Conservation (phyloP, 768 basidiomycete genomes). For the Imleria badia region DNA sequence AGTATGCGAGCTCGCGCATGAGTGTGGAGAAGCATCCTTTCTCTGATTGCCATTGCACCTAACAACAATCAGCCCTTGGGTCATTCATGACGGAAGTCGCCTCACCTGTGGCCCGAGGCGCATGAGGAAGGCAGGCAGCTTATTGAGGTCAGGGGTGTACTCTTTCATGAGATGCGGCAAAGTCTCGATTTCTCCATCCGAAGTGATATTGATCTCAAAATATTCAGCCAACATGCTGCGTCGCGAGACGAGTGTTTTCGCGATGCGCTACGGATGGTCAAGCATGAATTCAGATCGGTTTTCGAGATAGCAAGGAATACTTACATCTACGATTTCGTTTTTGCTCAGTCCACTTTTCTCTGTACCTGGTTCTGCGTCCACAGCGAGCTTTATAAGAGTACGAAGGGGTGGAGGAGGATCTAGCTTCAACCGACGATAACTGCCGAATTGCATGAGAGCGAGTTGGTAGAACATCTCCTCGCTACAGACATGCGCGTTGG, state of each 20-base stretch:
- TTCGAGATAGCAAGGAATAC: conserved; percentile 17
- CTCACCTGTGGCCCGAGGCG: conserved; percentile 86
- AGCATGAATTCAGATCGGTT: not conserved
- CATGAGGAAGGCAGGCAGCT: conserved; percentile 87
- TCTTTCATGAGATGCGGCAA: conserved; percentile 83
- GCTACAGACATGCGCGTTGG: conserved; percentile 37
- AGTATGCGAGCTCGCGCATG: conserved; percentile 86
- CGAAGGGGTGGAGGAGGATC: conserved; percentile 79
- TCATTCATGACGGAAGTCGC: not conserved
- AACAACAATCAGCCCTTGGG: not conserved
- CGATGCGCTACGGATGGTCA: conserved; percentile 51
- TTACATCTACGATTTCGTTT: conserved; percentile 68
- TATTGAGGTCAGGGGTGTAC: conserved; percentile 89
- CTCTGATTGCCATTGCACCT: conserved; percentile 92
- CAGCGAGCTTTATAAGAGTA: conserved; percentile 73
- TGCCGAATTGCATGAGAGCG: conserved; percentile 87
- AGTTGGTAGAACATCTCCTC: conserved; percentile 97
- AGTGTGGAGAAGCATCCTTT: conserved; percentile 83
- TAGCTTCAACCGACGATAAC: conserved; percentile 71
- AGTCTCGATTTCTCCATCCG: conserved; percentile 65
- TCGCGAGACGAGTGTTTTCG: conserved; percentile 53
- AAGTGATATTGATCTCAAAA: conserved; percentile 74
- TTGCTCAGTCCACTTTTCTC: conserved; percentile 53
- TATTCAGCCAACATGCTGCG: conserved; percentile 92
- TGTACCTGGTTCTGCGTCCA: conserved; percentile 60